A percentile compares a stretch with the other conserved stretches of the same genome.
Conservation (phyloP, 1,284 basidiomycete genomes). For the Termitomyces sp. region DNA sequence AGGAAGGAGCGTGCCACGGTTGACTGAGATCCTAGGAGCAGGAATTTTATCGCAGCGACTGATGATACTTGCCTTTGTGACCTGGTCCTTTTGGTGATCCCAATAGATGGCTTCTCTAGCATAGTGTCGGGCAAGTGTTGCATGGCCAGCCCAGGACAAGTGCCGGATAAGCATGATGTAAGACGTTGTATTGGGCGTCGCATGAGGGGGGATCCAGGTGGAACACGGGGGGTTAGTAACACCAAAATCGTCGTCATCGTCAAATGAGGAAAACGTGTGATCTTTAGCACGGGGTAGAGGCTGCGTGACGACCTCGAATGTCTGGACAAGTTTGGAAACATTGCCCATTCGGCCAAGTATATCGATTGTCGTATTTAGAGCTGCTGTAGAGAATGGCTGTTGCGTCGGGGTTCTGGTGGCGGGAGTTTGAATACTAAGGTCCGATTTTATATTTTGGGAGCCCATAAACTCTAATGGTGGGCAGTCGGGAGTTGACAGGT, state of each 20-base stretch:
- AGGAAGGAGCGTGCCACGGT: conserved; percentile 48
- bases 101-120: conserved; percentile 49
- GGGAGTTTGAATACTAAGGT: conserved; percentile 13
- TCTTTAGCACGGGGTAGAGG: conserved; percentile 48
- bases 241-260: conserved; percentile 65
- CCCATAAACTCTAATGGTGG: conserved; percentile 42
- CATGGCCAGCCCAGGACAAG: conserved; percentile 41
- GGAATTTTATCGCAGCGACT: conserved; percentile 26
- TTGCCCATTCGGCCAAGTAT: conserved; percentile 55
- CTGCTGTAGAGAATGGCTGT: conserved; percentile 56
- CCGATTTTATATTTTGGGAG: conserved; percentile 16
- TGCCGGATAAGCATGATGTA: conserved; percentile 58
- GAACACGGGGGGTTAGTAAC: conserved; percentile 37
- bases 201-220: conserved; percentile 38
- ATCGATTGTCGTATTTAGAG: conserved; percentile 68
- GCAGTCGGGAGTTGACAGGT: conserved; percentile 66
- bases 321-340: conserved; percentile 61
- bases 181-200: conserved; percentile 64
- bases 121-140: conserved; percentile 63
- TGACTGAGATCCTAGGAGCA: conserved; percentile 49
- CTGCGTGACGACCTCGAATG: conserved; percentile 71
- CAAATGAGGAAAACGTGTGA: conserved; percentile 46
- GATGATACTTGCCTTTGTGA: conserved; percentile 24
- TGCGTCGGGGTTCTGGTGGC: conserved; percentile 21
- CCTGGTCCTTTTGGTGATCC: conserved; percentile 36